Conservation (phyloP, 495 filamentous ascomycete species). For the Lophium mytilinum region DNA sequence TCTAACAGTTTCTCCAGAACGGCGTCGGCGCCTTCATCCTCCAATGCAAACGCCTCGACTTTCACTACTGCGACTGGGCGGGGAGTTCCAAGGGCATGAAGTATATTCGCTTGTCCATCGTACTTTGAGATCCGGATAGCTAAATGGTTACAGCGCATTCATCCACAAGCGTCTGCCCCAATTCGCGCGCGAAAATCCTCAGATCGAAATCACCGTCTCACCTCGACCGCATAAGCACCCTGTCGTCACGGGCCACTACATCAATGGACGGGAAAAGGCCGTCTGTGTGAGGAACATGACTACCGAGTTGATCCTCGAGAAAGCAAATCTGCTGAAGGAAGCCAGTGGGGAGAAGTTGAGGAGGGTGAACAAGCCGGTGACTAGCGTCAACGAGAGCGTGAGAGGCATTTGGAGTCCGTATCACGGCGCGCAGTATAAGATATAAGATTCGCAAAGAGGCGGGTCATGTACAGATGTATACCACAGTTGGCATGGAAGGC, state of each 20-base stretch:
- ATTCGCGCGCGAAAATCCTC: constrained; percentile 75
- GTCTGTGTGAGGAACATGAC: constrained; percentile 85
- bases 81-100: constrained; percentile 92
- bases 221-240: constrained; percentile 83
- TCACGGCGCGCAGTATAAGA: constrained; percentile 50
- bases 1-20: constrained; percentile 52
- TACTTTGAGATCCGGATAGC: not conserved
- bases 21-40: constrained; percentile 94
- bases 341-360: constrained; percentile 81
- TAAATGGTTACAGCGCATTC: constrained; percentile 52
- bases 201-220: constrained; percentile 83
- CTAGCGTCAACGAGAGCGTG: constrained; percentile 82
- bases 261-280: constrained; percentile 80
- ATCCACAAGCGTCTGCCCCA: constrained; percentile 62
- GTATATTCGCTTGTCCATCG: constrained; percentile 43
- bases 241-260: constrained; percentile 75
- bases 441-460: constrained; percentile 6
- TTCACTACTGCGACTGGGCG: constrained; percentile 94
- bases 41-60: constrained; percentile 90
- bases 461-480: not conserved
- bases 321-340: constrained; percentile 70
- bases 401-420: constrained; percentile 93
- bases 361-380: constrained; percentile 70
- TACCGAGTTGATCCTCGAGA: constrained; percentile 68
- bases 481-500: constrained; percentile 2